These are phyloP conservation scores for Echinosophora koreensis DNA, from an alignment of 306 rosid genomes.

Conservation along the genomic window DNA sequence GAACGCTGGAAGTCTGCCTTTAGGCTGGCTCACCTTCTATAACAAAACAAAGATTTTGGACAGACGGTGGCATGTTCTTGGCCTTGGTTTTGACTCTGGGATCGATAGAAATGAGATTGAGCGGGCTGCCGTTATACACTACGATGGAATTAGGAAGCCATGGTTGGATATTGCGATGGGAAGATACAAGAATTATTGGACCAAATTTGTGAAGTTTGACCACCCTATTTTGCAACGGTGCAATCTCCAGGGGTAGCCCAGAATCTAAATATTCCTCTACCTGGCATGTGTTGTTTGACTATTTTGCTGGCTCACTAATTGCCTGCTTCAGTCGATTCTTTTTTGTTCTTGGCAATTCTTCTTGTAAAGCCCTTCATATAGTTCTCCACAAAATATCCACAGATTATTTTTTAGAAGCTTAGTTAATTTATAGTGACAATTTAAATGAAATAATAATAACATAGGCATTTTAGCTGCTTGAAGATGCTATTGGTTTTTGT, in stretches of 20 bases:
- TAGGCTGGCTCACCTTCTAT: conserved; percentile 94
- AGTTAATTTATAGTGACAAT: conserved; percentile 55
- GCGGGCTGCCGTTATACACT: conserved; percentile 89
- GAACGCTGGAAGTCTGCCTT: conserved; percentile 78
- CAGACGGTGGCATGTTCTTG: conserved; percentile 83
- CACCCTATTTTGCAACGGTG: conserved; percentile 79
- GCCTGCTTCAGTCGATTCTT: conserved; percentile 59
- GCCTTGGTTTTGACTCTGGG: conserved; percentile 74
- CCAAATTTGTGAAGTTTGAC: conserved; percentile 65
- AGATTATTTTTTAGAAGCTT: conserved; percentile 52
- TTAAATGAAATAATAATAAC: conserved; percentile 53
- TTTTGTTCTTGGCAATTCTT: conserved; percentile 60
- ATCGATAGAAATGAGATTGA: conserved; percentile 58
- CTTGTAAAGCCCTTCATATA: conserved; percentile 63
- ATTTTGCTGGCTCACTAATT: conserved; percentile 44
- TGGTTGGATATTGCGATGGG: conserved; percentile 88
- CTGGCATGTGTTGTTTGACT: conserved; percentile 27
- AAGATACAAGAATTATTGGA: conserved; percentile 80
- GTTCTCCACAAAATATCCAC: conserved; percentile 45
- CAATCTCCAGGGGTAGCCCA: conserved; percentile 78
- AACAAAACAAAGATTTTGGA: conserved; percentile 72
- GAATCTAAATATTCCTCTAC: conserved; percentile 15
- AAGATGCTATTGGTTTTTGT: conserved; percentile 48
- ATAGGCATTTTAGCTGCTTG: conserved; percentile 36
- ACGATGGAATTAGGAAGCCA: conserved; percentile 89